These are phyloP conservation scores for Escallonia herrerae DNA, from an alignment of 129 eudicot genomes.

Conservation along the genomic window DNA sequence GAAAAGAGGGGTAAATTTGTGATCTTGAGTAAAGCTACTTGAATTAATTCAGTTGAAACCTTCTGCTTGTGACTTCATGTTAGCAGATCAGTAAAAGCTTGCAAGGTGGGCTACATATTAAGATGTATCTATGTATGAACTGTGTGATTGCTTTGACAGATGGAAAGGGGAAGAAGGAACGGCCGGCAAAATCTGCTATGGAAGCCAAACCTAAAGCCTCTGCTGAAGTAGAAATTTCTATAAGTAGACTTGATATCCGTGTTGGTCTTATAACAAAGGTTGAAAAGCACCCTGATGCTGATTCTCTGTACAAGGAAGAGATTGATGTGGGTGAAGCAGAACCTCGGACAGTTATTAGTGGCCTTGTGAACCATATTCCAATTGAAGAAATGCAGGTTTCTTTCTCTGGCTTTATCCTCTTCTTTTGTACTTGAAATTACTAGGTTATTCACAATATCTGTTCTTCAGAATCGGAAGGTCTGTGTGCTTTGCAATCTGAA, in stretches of 20 bases:
- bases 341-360: conserved; percentile 93
- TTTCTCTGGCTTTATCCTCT: not conserved
- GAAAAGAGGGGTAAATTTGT: no score
- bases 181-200: conserved; percentile 36
- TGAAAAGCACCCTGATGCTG: conserved; percentile 97
- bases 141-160: conserved; percentile 23
- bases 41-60: no score
- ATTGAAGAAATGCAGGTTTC: conserved; percentile 88
- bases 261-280: conserved; percentile 84
- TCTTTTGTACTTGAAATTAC: not conserved
- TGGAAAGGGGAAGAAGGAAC: conserved; percentile 45
- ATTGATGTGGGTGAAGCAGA: conserved; percentile 92
- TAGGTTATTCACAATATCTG: not conserved
- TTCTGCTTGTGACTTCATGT: no score
- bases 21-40: no score
- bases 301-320: conserved; percentile 87
- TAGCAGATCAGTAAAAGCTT: no score
- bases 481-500: conserved; percentile 96
- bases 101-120: no score
- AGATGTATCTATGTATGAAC: no score
- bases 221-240: conserved; percentile 61
- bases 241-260: conserved; percentile 88
- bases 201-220: conserved; percentile 47
- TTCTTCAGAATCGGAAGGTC: conserved; percentile 75
- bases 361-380: conserved; percentile 84